Base-by-base conservation (phyloP, 2,329 filamentous ascomycete species). In the Epichloe typhina region DNA sequence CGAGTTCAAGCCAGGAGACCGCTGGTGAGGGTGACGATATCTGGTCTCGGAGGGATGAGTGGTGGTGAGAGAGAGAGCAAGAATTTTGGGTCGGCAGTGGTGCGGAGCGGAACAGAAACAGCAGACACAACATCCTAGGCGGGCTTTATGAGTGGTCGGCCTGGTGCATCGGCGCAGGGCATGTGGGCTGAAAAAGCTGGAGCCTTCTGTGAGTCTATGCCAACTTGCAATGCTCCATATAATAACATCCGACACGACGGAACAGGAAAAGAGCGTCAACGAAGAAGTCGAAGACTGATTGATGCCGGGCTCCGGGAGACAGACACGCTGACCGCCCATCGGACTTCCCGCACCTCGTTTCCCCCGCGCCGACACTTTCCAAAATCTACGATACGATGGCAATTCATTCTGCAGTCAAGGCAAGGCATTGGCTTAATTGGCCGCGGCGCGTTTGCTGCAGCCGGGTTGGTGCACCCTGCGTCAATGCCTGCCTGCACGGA, bases 21-120 rank as follows among this genome's bases (percentile, higher is more conserved):
- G 47, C 42, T 33, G n/a, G 17, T 43, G 44, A 50, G 33, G 47
- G 17, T 36, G 47, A 52, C n/a, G 38, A 50, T 36, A 17, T 12
- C 15, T 45, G 33, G 33, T 37, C 8, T 3, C 38, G 37, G 35
- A 12, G 12, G 37, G 36, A 15, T 8, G 31, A 37, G 31, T 21
- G 50, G 42, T 52, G 47, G 36, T 47, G 21, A 37, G 31, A 31
- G 35, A 36, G 35, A 47, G 40, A 45, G 44, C 38, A 46, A 47
- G 39, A 52, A 38, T 50, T 46, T 44, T 40, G 47, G 44, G 15
- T 15, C 38, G 48, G 47, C 50, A 42, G 47, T 40, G 43, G 39
- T 44, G 45, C 38, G 43, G 47, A 50, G 45, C 38, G 43, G 47
- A 50, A 36, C 46, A 41, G 42, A 46, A 50, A 35, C 17, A 26